Base-by-base conservation (phyloP, 345 rosid species). In the Aethionema arabicum region DNA sequence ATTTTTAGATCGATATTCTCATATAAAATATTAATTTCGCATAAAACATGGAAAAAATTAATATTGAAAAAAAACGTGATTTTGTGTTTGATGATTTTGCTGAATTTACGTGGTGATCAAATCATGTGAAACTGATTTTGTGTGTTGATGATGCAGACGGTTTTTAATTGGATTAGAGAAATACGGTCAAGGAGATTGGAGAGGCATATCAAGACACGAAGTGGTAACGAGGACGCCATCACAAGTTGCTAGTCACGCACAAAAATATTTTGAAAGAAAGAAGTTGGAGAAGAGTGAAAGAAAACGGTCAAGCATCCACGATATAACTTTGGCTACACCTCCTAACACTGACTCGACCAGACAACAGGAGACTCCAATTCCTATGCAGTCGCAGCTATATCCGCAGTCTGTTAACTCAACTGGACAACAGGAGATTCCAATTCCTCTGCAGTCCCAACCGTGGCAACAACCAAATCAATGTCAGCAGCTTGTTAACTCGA, bases 241-340 rank as follows among this genome's bases (percentile, higher is more conserved):
- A 0, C 95, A 89, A 72, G 96, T 90, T 0, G 95, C 96, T 0
- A 90, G 95, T 66, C 96, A 90, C 55, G 97, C 97, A 13, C 97
- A 90, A 69, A 90, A 90, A 70, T 87, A 80, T 73, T 90, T 83
- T 52, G 84, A 87, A 5, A 81, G 92, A 40, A 92, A 87, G 63
- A 78, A 29, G 52, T 65, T 81, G 2, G 84, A 54, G 33, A 85
- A 83, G 79, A 87, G 80, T 38, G 95, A 90, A 74, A 77, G 92
- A 76, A 90, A 87, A 69, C 74, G 95, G 36, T 75, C 91, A 0
- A 90, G 97, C 72, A 90, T 90, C 27, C 97, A 90, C 5, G 97
- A 90, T 68, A 90, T 87, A 52, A 79, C 95, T 38, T 50, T 71
- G 13, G 56, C 65, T 12, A 59, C 75, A 51, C 50, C 56, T 7